Conservation (phyloP, 371 early-diverging fungal species). For the Rhizopus arrhizus region DNA sequence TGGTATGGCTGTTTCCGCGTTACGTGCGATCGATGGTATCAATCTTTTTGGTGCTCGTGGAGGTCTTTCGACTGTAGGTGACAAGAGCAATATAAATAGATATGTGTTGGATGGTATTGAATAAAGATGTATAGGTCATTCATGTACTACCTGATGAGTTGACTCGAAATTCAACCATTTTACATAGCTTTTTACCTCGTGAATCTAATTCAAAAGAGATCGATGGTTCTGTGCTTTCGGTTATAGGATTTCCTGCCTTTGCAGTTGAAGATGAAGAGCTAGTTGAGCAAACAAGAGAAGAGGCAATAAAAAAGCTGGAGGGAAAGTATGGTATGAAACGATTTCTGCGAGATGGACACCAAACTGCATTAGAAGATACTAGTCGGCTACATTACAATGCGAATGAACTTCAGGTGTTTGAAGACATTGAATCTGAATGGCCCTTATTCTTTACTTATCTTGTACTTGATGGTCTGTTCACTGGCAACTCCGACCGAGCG, state of each 20-base stretch:
- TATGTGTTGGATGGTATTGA: no score
- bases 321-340: conserved; percentile 86
- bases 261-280: conserved; percentile 75
- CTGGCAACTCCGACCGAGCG: conserved; percentile 65
- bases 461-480: conserved; percentile 81
- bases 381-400: conserved; percentile 78
- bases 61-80: conserved; percentile 72
- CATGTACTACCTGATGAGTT: conserved; percentile 86
- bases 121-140: conserved; percentile 55
- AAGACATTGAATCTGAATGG: conserved; percentile 89
- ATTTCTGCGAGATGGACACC: conserved; percentile 89
- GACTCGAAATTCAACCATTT: conserved; percentile 78
- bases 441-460: conserved; percentile 90
- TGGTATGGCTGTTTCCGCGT: conserved; percentile 88
- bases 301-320: conserved; percentile 80
- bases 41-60: conserved; percentile 85
- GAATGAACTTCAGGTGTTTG: conserved; percentile 82
- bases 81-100: no score
- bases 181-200: conserved; percentile 81
- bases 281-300: conserved; percentile 65
- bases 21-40: conserved; percentile 84
- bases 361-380: conserved; percentile 80
- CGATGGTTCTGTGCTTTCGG: conserved; percentile 82
- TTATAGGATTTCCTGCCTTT: conserved; percentile 89
- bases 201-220: conserved; percentile 89